A percentile compares a stretch with the other conserved stretches of the same genome.
Conservation (phyloP, 73 alveolate species). For the Paraurostyla sp. region DNA sequence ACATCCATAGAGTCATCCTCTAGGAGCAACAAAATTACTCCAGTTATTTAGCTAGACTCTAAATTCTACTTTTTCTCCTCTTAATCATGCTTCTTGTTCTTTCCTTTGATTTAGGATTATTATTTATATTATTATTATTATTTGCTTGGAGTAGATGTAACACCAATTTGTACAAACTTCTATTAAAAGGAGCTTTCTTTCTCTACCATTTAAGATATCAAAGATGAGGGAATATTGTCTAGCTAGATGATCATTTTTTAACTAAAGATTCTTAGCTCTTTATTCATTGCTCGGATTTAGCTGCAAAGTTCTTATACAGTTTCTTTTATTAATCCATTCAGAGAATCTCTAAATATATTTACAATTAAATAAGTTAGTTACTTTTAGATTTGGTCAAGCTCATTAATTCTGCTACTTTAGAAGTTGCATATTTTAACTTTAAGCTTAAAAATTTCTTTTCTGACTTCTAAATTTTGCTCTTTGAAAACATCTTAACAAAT, state of each 20-base stretch:
- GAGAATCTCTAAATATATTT: neutral
- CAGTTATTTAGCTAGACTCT: neutral
- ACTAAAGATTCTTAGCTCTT: neutral
- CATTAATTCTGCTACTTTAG: neutral
- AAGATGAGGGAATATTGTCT: neutral
- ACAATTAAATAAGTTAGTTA: neutral
- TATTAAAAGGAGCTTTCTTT: conserved; percentile 26
- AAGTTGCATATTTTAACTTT: neutral
- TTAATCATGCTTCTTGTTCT: neutral
- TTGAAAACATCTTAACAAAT: neutral
- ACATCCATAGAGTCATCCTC: conserved; percentile 58
- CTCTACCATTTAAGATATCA: neutral
- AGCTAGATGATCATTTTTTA: neutral
- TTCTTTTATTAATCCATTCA: neutral
- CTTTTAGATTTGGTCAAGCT: neutral
- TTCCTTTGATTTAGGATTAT: neutral
- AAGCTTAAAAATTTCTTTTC: neutral
- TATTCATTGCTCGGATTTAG: conserved; percentile 42
- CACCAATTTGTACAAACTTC: conserved; percentile 35
- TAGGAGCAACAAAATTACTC: neutral
- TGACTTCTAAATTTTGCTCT: neutral
- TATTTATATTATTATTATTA: neutral
- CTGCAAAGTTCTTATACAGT: conserved; percentile 14
- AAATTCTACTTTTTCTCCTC: neutral
- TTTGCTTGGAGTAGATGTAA: neutral